These are phyloP conservation scores for Cladophialophora exuberans DNA, from an alignment of 2,329 filamentous ascomycete genomes.

Conservation along the genomic window DNA sequence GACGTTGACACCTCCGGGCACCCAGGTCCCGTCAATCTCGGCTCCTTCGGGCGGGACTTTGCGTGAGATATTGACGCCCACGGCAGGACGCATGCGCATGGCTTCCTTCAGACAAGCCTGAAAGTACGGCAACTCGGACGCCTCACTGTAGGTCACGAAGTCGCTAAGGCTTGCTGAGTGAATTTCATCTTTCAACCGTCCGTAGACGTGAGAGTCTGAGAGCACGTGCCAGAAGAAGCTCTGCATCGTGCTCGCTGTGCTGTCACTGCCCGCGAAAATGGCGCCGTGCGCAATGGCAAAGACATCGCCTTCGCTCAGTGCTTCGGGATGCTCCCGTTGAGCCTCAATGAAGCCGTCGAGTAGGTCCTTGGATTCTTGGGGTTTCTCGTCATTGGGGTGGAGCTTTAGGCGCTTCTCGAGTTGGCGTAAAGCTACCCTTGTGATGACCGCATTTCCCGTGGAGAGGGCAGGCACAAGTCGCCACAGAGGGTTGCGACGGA, in stretches of 20 bases:
- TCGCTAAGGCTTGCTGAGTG: constrained; percentile 26
- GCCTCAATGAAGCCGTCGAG: constrained; percentile 57
- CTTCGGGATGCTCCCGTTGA: constrained; percentile 54
- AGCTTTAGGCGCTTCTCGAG: constrained; percentile 49
- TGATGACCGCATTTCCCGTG: constrained; percentile 53
- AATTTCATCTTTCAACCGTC: constrained; percentile 52
- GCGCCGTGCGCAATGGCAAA: constrained; percentile 62
- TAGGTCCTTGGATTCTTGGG: constrained; percentile 54
- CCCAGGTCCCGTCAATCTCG: constrained; percentile 27
- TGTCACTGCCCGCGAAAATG: constrained; percentile 58
- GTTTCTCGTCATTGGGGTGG: constrained; percentile 39
- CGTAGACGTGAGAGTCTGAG: constrained; percentile 49
- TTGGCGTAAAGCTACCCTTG: constrained; percentile 49
- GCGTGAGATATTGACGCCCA: constrained; percentile 35
- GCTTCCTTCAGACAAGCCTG: constrained; percentile 33
- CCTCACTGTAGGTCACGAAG: constrained; percentile 30
- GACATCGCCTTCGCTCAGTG: constrained; percentile 57
- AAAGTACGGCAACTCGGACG: constrained; percentile 29
- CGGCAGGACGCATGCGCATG: constrained; percentile 33
- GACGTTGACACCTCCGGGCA: constrained; percentile 25
- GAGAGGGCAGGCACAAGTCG: constrained; percentile 50
- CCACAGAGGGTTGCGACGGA: constrained; percentile 56
- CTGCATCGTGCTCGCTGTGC: constrained; percentile 63
- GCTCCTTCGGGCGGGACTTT: constrained; percentile 31
- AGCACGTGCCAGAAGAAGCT: constrained; percentile 59